A percentile compares a stretch with the other conserved stretches of the same genome.
Evolutionary conservation across 495 filamentous ascomycete genomes (phyloP).

Genomic region (Podospora comata): DNA sequence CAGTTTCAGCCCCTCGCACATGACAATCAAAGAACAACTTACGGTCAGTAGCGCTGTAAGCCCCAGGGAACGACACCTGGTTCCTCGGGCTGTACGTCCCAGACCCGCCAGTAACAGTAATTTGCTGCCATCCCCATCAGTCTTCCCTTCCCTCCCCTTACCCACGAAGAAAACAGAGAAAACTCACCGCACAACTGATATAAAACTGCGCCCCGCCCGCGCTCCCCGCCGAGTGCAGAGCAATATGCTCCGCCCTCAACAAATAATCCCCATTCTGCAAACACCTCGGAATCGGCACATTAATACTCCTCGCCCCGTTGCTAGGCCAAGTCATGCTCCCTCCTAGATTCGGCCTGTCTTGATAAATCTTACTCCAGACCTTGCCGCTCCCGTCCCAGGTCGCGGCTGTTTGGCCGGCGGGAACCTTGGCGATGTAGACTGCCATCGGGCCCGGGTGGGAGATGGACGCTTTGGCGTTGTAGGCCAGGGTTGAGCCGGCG

Average conservation of each 20-base stretch:
- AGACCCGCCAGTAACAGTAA: slow-evolving; percentile 41
- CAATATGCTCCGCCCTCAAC: slow-evolving; percentile 57
- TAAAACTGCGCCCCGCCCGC: slow-evolving; percentile 55
- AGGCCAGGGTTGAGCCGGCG: slow-evolving; percentile 44
- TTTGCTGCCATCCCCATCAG: slow-evolving; percentile 50
- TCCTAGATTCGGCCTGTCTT: slow-evolving; percentile 41
- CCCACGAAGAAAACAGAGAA: not conserved
- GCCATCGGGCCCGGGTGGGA: slow-evolving; percentile 51
- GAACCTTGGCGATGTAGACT: slow-evolving; percentile 55
- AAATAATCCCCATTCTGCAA: slow-evolving; percentile 57
- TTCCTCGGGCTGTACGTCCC: slow-evolving; percentile 36
- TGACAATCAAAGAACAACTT: not conserved
- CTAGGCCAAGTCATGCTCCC: slow-evolving; percentile 45
- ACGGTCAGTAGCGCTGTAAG: slow-evolving; percentile 40
- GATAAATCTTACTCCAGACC: slow-evolving; percentile 55
- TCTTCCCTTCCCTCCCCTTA: slow-evolving; percentile 47
- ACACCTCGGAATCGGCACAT: slow-evolving; percentile 48
- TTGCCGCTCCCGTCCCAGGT: slow-evolving; percentile 48
- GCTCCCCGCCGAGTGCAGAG: slow-evolving; percentile 45
- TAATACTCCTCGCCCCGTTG: slow-evolving; percentile 34
- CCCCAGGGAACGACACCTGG: slow-evolving; percentile 44
- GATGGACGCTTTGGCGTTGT: slow-evolving; percentile 46
- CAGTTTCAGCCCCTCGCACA: no score
- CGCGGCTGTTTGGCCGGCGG: slow-evolving; percentile 42
- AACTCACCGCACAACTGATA: slow-evolving; percentile 40